phyloP scores from a whole-genome alignment of 768 basidiomycete species.

The Auricularia cornea region DNA sequence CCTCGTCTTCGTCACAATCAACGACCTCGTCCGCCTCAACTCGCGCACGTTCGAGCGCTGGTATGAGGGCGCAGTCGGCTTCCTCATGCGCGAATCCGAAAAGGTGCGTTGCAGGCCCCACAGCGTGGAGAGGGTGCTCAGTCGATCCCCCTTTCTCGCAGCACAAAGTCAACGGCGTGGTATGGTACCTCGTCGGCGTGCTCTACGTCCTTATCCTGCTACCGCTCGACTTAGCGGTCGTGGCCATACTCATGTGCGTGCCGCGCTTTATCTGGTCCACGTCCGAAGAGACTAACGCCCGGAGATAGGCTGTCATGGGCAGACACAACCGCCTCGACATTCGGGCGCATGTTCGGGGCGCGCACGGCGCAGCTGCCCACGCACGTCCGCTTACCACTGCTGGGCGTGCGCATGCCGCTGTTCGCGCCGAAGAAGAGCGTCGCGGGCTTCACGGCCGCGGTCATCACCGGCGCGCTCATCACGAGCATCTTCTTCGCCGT shows the following conservation, averaged over 20 bases:
- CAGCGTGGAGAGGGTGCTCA: too few species aligned
- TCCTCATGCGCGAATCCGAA: conserved; percentile 87
- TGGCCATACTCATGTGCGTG: conserved; percentile 82
- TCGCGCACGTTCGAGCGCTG: conserved; percentile 53
- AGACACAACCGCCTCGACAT: conserved; percentile 86
- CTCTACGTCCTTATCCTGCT: conserved; percentile 65
- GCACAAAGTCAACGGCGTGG: conserved; percentile 74
- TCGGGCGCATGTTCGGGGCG: conserved; percentile 79
- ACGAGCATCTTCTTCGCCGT: conserved; percentile 65
- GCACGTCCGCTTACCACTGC: conserved; percentile 28
- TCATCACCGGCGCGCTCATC: conserved; percentile 60
- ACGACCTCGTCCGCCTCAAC: conserved; percentile 67
- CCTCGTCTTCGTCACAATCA: conserved; percentile 59
- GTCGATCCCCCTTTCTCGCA: conserved; percentile 19
- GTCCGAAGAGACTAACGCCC: too few species aligned
- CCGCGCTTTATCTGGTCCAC: not conserved
- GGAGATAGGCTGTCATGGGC: conserved; percentile 95
- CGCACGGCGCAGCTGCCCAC: conserved; percentile 53
- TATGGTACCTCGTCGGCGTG: conserved; percentile 87
- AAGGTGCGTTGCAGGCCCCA: conserved; percentile 39
- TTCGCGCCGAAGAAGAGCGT: conserved; percentile 77
- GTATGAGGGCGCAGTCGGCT: conserved; percentile 67
- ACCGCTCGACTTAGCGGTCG: conserved; percentile 82
- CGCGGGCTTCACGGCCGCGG: conserved; percentile 76
- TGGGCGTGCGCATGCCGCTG: not conserved